Conservation (phyloP, 2,329 filamentous ascomycete species). For the Aspergillus aculeatus region DNA sequence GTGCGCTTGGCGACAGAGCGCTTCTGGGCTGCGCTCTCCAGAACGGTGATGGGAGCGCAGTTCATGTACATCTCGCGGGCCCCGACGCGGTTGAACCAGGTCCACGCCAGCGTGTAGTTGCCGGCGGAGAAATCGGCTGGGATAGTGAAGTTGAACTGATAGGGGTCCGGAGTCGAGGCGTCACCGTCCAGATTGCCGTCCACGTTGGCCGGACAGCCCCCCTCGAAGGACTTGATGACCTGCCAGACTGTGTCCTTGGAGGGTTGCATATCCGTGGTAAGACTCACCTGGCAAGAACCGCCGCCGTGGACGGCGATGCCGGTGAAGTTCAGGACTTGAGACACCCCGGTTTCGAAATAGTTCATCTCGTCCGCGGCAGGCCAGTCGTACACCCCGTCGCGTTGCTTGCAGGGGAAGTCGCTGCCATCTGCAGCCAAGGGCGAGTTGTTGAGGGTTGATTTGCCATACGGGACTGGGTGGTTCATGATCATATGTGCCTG, state of each 20-base stretch:
- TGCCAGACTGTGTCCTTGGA: slow-evolving; percentile 71
- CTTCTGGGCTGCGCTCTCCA: slow-evolving; percentile 48
- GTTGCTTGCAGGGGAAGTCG: slow-evolving; percentile 81
- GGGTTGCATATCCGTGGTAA: slow-evolving; percentile 74
- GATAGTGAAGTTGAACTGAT: slow-evolving; percentile 67
- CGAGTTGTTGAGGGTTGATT: slow-evolving; percentile 54
- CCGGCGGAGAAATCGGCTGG: slow-evolving; percentile 71
- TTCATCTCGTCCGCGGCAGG: slow-evolving; percentile 50
- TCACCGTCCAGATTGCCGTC: slow-evolving; percentile 58
- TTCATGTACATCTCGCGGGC: slow-evolving; percentile 99
- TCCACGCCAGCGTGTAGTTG: slow-evolving; percentile 81
- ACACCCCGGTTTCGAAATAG: slow-evolving; percentile 62
- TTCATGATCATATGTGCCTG: slow-evolving; percentile 76
- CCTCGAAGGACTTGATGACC: slow-evolving; percentile 84
- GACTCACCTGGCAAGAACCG: slow-evolving; percentile 83
- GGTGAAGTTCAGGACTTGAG: slow-evolving; percentile 62
- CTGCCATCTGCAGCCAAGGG: slow-evolving; percentile 62
- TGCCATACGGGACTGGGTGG: slow-evolving; percentile 63
- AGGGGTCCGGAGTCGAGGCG: slow-evolving; percentile 48
- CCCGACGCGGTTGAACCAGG: slow-evolving; percentile 89
- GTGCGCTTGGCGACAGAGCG: slow-evolving; percentile 30
- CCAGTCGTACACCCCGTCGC: slow-evolving; percentile 36
- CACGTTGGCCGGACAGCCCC: slow-evolving; percentile 72
- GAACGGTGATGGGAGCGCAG: slow-evolving; percentile 73
- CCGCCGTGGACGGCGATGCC: slow-evolving; percentile 85